A percentile compares a stretch with the other conserved stretches of the same genome.
These are phyloP conservation scores for Calonectria hongkongensis DNA, from an alignment of 2,329 filamentous ascomycete genomes.

Conservation along the genomic window DNA sequence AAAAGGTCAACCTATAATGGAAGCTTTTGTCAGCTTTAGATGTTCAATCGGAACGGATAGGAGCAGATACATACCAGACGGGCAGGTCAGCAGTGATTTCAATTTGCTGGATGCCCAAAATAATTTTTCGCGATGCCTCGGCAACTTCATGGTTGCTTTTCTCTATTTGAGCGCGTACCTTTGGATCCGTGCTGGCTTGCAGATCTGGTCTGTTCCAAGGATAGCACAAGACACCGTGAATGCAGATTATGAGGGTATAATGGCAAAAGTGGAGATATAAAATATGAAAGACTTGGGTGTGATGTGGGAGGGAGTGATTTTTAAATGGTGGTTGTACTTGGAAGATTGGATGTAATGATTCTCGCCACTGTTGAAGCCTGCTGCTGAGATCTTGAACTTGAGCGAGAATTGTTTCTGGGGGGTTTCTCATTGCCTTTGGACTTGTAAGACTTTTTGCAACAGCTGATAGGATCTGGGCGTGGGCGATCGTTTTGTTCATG, in stretches of 20 bases:
- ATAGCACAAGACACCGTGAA: slow-evolving; percentile 32
- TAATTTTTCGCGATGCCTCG: slow-evolving; percentile 24
- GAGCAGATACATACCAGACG: slow-evolving; percentile 2
- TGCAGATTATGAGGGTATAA: slow-evolving; percentile 2
- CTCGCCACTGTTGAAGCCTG: slow-evolving; percentile 1
- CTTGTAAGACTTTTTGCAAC: slow-evolving; percentile 17
- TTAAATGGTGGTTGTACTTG: slow-evolving; percentile 18
- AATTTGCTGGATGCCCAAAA: slow-evolving; percentile 23
- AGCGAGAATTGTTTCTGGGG: not conserved
- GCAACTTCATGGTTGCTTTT: slow-evolving; percentile 25
- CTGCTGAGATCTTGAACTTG: slow-evolving; percentile 1
- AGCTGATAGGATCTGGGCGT: slow-evolving; percentile 21
- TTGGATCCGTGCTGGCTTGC: not conserved
- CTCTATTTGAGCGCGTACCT: slow-evolving; percentile 17
- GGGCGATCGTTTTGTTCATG: slow-evolving; percentile 17
- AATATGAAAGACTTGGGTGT: slow-evolving; percentile 2
- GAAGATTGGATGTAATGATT: slow-evolving; percentile 8
- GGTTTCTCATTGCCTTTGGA: slow-evolving; percentile 2
- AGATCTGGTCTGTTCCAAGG: slow-evolving; percentile 29
- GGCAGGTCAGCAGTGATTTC: slow-evolving; percentile 23
- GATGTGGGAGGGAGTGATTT: not conserved
- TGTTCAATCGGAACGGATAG: too few relatives aligned
- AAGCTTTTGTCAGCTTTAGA: too few relatives aligned
- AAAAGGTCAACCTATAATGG: slow-evolving; percentile 17
- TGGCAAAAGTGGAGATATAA: slow-evolving; percentile 27